A percentile compares a stretch with the other conserved stretches of the same genome.
Conservation (phyloP, 2,329 filamentous ascomycete species). For the Acrocalymma vagum region DNA sequence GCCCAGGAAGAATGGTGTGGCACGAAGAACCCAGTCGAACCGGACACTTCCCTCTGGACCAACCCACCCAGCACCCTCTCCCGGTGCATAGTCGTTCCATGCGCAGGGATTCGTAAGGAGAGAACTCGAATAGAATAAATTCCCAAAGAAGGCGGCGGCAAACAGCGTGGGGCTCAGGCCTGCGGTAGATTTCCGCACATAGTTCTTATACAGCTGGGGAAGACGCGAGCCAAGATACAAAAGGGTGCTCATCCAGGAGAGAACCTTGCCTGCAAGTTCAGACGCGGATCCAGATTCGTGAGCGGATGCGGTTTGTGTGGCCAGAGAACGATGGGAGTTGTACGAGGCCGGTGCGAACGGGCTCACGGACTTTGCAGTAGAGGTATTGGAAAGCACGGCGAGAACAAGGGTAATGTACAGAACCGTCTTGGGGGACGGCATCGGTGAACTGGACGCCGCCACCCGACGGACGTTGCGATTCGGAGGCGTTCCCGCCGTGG, state of each 20-base stretch:
- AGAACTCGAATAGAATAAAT: slow-evolving; percentile 71
- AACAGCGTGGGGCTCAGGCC: slow-evolving; percentile 71
- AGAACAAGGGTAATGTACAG: slow-evolving; percentile 57
- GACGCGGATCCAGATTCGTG: slow-evolving; percentile 25
- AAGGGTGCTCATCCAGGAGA: slow-evolving; percentile 54
- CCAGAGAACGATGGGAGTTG: slow-evolving; percentile 17
- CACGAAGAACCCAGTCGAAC: slow-evolving; percentile 64
- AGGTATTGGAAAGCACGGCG: slow-evolving; percentile 51
- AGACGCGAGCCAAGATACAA: slow-evolving; percentile 49
- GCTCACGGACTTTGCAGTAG: slow-evolving; percentile 35
- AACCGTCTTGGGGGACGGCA: slow-evolving; percentile 55
- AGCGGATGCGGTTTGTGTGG: slow-evolving; percentile 20
- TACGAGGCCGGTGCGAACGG: slow-evolving; percentile 31
- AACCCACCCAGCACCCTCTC: slow-evolving; percentile 69
- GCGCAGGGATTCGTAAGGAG: slow-evolving; percentile 70
- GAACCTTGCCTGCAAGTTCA: slow-evolving; percentile 50
- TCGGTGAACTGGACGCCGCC: slow-evolving; percentile 50
- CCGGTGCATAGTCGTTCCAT: slow-evolving; percentile 62
- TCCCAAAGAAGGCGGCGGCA: slow-evolving; percentile 72
- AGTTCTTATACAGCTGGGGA: slow-evolving; percentile 73
- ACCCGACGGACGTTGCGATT: slow-evolving; percentile 42
- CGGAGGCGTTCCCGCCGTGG: slow-evolving; percentile 25
- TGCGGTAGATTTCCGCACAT: slow-evolving; percentile 67
- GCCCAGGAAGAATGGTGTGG: slow-evolving; percentile 71
- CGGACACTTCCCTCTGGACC: slow-evolving; percentile 63